Evolutionary conservation across 495 filamentous ascomycete species (phyloP).

Genomic region (Penicillium flavigenum): DNA sequence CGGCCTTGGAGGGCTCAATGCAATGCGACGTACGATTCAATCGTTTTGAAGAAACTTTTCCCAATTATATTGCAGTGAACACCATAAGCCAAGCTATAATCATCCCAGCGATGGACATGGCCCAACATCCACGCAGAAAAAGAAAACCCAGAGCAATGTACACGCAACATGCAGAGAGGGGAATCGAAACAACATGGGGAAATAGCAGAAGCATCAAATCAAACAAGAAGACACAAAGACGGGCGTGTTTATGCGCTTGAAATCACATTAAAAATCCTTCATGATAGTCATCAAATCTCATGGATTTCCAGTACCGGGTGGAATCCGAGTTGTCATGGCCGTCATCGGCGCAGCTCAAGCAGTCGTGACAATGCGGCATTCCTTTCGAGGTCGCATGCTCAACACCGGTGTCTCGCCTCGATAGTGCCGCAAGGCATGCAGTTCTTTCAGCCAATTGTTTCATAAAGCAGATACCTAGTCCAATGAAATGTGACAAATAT

Average conservation of each 20-base stretch:
- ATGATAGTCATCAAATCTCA: conserved; percentile 21
- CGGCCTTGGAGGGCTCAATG: neutral
- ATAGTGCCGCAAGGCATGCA: conserved; percentile 42
- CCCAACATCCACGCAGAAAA: conserved; percentile 16
- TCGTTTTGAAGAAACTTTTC: conserved; percentile 1
- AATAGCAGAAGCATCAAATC: conserved; percentile 19
- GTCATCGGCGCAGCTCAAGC: conserved; percentile 6
- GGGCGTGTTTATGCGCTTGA: conserved; percentile 23
- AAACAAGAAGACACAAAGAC: conserved; percentile 12
- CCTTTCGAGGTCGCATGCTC: conserved; percentile 7
- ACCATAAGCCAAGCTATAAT: conserved; percentile 16
- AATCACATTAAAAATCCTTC: conserved; percentile 23
- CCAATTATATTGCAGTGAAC: conserved; percentile 5
- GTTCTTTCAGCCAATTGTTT: conserved; percentile 38
- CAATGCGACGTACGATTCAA: neutral
- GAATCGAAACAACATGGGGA: conserved; percentile 29
- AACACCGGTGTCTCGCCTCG: conserved; percentile 1
- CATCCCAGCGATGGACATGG: conserved; percentile 14
- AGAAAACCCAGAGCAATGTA: conserved; percentile 24
- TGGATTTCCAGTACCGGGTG: conserved; percentile 4
- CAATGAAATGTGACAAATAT: conserved; percentile 7
- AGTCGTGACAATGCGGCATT: conserved; percentile 22
- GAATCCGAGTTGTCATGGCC: conserved; percentile 6
- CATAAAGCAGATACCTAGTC: conserved; percentile 28
- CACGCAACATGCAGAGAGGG: conserved; percentile 31